phyloP scores from a whole-genome alignment of 2,329 filamentous ascomycete species.

The Onygena corvina region DNA sequence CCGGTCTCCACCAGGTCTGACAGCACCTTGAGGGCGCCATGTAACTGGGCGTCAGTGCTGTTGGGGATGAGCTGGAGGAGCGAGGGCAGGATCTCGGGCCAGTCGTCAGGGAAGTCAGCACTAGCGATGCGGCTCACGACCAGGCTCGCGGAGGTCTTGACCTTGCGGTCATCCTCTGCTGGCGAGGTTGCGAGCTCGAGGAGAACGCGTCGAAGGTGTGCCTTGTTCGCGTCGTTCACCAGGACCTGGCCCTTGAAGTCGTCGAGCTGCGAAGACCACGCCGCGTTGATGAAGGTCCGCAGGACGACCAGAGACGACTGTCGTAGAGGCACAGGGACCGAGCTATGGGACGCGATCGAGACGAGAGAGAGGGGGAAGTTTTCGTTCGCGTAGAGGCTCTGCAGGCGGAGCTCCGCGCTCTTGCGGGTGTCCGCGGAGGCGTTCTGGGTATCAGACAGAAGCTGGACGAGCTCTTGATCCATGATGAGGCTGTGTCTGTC shows the following conservation, averaged over 20 bases:
- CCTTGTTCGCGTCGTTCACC: constrained; percentile 61
- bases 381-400: constrained; percentile 53
- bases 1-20: constrained; percentile 85
- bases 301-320: constrained; percentile 72
- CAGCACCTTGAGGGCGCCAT: constrained; percentile 80
- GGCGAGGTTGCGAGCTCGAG: constrained; percentile 64
- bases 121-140: constrained; percentile 89
- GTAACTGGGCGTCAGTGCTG: constrained; percentile 66
- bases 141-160: constrained; percentile 79
- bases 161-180: constrained; percentile 64
- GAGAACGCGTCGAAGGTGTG: constrained; percentile 58
- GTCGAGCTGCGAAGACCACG: constrained; percentile 68
- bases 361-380: constrained; percentile 69
- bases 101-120: constrained; percentile 85
- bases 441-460: constrained; percentile 78
- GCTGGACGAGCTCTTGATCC: constrained; percentile 83
- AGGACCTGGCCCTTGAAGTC: constrained; percentile 57
- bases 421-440: constrained; percentile 64
- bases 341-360: constrained; percentile 65
- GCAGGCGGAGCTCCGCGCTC: constrained; percentile 73
- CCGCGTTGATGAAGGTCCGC: constrained; percentile 68
- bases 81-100: constrained; percentile 76
- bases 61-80: constrained; percentile 65
- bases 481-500: constrained; percentile 38
- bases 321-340: constrained; percentile 61